Evolutionary conservation across 768 basidiomycete species (phyloP), one percentile per base, ranked within the genome.

Genomic region (Hygrophorus pudorinus): DNA sequence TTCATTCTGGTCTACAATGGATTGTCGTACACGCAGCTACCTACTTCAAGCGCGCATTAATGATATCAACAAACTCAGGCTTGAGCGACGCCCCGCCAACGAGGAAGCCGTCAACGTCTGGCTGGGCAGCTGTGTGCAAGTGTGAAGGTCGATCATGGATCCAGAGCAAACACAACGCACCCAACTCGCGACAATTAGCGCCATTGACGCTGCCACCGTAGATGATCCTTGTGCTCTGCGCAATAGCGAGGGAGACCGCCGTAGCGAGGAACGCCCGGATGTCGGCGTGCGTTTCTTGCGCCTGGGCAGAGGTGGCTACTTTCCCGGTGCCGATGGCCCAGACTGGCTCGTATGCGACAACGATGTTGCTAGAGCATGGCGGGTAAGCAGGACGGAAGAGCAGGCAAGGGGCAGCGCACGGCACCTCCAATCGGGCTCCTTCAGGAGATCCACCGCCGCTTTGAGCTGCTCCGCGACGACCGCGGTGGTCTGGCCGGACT

Each of bases 251-350:
- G 5, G 85, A 85, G 34, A 97, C 77, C 5, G 70, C 67, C 49
- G 63, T 69, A 35, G 69, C 57, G 52, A 98, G 68, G 68, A 79
- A 96, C 9, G 66, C 55, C 53, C 96, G 86, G 56, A 93, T 81
- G 48, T 83, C 78, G 31, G 73, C 75, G 58, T 99, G 96, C 2
- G 87, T 79, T 33, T 92, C 85, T 65, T 98, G 94, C 1, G 96
- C 96, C 68, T 97, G 86, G n/a, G 70, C 71, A 0, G 86, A 70
- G 27, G 88, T 88, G 36, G 94, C 94, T 42, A 96, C 93, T 62
- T 86, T 94, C 51, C 94, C 94, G 10, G 94, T 97, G 36, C 96
- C 96, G 61, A 98, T 98, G 28, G 96, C 94, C 94, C 96, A 98
- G 13, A 98, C 89, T 34, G 92, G 89, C 63, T 94, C 90, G 63